Evolutionary conservation across 345 rosid genomes (phyloP), one percentile per base, ranked within the genome.

Genomic region (Eucalyptus virginea): DNA sequence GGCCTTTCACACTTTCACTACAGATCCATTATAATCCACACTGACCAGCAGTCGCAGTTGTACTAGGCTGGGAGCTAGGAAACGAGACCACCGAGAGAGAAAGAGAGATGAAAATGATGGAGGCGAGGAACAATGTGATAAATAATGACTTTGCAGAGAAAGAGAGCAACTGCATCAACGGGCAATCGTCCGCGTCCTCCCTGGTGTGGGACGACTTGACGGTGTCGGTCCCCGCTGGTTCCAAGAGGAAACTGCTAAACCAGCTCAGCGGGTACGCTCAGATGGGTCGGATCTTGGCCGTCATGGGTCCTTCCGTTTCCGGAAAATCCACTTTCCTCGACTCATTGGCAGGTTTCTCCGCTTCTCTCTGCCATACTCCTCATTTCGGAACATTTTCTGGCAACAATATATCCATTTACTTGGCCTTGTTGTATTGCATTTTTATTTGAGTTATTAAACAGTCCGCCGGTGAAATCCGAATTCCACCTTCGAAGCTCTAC

Each of bases 291-390:
- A 88, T 92, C 58, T 56, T 92, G 93, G 94, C 93, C 32, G 56
- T 93, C 30, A 90, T 93, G 93, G 95, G 95, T 47, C 94, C 94
- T 88, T 92, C 93, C 72, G 92, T 92, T 26, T 92, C 91, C 24
- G 92, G 93, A 12, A 93, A 92, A 88, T 91, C 94, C 37, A 91
- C 92, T 18, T 87, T 93, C 11, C 95, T 93, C 21, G 91, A 92
- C 58, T 85, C 93, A 9, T 88, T 93, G 89, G 91, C 94, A 56
- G 94, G 93, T 93, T 19, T 34, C 81, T 37, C 81, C 19, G 15
- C 81, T 72, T 23, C 81, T 37, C 28, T 37, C 28, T 77, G 83
- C 83, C 83, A 37, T 37, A 28, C 45, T 21, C 4, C 14, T 18
- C 83, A 11, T 37, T 37, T 18, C 4, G 16, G 83, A 23, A 11